Evolutionary conservation across 441 rosid species (phyloP).

Genomic region (Eruca vesicaria): DNA sequence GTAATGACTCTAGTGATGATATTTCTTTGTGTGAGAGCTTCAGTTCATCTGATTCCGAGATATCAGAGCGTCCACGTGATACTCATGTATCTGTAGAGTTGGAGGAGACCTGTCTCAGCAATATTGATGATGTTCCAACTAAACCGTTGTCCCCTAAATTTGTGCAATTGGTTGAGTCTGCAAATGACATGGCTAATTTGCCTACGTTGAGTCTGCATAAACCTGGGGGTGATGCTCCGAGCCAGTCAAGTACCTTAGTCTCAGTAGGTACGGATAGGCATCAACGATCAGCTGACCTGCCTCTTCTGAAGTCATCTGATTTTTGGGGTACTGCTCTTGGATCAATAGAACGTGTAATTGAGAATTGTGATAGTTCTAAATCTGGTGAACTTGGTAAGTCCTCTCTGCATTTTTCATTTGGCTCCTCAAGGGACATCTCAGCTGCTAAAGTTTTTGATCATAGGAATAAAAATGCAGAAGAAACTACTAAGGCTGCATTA

Average conservation of each 20-base stretch:
- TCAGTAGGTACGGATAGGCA: conserved; percentile 19
- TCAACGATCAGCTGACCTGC: conserved; percentile 33
- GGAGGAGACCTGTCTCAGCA: conserved; percentile 36
- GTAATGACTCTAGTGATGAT: conserved; percentile 68
- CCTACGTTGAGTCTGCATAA: conserved; percentile 35
- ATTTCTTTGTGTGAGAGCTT: conserved; percentile 61
- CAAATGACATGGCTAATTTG: conserved; percentile 38
- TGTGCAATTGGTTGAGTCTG: conserved; percentile 65
- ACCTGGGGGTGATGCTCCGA: conserved; percentile 29
- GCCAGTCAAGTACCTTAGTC: conserved; percentile 35
- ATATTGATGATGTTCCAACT: conserved; percentile 38
- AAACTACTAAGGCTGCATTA: background rate
- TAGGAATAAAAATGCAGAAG: conserved; percentile 16
- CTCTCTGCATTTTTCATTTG: conserved; percentile 45
- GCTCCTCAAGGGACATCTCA: conserved; percentile 37
- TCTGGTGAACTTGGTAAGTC: conserved; percentile 35
- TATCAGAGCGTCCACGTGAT: conserved; percentile 40
- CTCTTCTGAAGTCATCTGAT: conserved; percentile 43
- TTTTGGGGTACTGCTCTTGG: conserved; percentile 62
- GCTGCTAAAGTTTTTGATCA: conserved; percentile 20
- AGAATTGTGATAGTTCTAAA: conserved; percentile 32
- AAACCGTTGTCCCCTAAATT: conserved; percentile 71
- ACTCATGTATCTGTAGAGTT: conserved; percentile 38
- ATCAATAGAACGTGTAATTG: conserved; percentile 33
- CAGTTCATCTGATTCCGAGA: conserved; percentile 61